These are phyloP conservation scores for Apocynum venetum DNA, from an alignment of 257 asterid genomes.

Conservation along the genomic window DNA sequence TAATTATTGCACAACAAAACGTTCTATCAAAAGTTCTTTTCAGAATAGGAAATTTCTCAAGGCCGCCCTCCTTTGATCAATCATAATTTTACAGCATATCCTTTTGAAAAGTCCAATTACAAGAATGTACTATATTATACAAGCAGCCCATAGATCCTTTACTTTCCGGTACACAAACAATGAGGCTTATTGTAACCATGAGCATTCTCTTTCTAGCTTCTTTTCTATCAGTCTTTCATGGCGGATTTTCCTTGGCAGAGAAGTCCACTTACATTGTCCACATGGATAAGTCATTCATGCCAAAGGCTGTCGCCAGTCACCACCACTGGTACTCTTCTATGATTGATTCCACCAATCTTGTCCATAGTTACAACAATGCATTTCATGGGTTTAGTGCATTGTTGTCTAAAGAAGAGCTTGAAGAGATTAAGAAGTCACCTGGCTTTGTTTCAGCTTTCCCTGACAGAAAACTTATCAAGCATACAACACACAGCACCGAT, in stretches of 20 bases:
- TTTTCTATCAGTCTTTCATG: not conserved
- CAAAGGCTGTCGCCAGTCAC: slow-evolving; percentile 17
- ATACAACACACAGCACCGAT: slow-evolving; percentile 48
- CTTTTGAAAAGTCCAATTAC: no score
- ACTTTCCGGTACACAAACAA: not conserved
- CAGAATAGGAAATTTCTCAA: no score
- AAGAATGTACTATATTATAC: not conserved
- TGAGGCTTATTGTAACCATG: not conserved
- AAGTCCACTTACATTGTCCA: slow-evolving; percentile 23
- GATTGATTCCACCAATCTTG: not conserved
- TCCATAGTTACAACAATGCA: slow-evolving; percentile 38
- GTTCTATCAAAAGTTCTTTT: no score
- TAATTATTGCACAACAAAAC: no score
- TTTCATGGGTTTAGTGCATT: slow-evolving; percentile 45
- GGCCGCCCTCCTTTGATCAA: no score
- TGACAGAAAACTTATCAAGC: slow-evolving; percentile 28
- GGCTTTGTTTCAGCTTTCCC: slow-evolving; percentile 39
- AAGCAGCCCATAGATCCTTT: not conserved
- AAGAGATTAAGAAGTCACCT: slow-evolving; percentile 20
- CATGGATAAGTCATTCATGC: slow-evolving; percentile 21
- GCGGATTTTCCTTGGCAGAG: not conserved
- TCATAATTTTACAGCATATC: no score
- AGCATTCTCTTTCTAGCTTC: not conserved
- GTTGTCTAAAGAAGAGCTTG: slow-evolving; percentile 31
- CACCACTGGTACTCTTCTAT: slow-evolving; percentile 21